These are phyloP conservation scores for Xylaria sp. DNA, from an alignment of 2,329 filamentous ascomycete genomes.

Conservation along the genomic window DNA sequence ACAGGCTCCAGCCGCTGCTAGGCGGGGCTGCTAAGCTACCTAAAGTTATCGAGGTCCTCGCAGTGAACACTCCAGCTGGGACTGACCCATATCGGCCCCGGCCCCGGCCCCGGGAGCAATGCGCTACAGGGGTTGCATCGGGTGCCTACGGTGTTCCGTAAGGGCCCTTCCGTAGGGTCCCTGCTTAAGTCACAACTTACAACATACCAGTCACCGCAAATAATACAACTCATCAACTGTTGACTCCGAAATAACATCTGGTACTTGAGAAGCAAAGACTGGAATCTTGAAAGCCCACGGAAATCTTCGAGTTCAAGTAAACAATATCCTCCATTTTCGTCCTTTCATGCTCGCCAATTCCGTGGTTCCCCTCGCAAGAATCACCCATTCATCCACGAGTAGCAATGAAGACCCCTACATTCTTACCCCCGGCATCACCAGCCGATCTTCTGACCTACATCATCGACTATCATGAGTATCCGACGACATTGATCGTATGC, in stretches of 20 bases:
- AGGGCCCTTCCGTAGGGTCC: no score
- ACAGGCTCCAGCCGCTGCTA: neutral
- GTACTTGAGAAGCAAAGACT: no score
- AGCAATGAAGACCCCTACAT: conserved; percentile 29
- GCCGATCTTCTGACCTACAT: conserved; percentile 61
- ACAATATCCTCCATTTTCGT: no score
- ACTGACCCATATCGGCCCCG: neutral
- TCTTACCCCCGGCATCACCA: conserved; percentile 50
- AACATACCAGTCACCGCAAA: no score
- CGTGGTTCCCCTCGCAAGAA: neutral
- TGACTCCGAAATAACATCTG: no score
- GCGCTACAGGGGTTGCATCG: neutral
- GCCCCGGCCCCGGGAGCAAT: conserved; percentile 2
- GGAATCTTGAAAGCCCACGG: no score
- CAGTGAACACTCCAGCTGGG: no score
- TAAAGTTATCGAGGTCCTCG: neutral
- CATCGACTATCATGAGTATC: conserved; percentile 48
- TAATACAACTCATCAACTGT: no score
- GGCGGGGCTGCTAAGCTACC: neutral
- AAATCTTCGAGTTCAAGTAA: no score
- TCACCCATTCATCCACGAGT: neutral
- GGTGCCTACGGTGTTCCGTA: no score
- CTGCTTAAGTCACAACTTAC: no score
- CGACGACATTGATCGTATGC: conserved; percentile 68
- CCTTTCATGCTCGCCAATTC: no score